Evolutionary conservation across 2,329 filamentous ascomycete genomes (phyloP).

Genomic region (Lecanicillium sp.): DNA sequence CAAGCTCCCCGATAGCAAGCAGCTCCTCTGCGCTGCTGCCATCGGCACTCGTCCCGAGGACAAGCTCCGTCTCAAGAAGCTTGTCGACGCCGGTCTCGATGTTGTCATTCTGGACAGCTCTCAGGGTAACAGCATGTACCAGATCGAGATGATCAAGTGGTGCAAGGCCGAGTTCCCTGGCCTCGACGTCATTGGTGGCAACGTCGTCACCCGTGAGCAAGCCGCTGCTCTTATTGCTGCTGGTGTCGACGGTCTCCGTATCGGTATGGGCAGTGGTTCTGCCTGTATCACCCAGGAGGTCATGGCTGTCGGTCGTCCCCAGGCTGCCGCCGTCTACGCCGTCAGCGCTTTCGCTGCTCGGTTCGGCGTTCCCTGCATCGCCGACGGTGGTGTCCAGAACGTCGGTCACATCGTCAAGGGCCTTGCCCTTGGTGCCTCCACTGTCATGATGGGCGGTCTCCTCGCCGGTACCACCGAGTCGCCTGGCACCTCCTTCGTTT

Average conservation of each 20-base stretch:
- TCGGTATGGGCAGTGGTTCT: slow-evolving; percentile 97
- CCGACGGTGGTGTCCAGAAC: slow-evolving; percentile 96
- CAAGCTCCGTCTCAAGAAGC: slow-evolving; percentile 75
- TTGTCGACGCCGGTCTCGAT: slow-evolving; percentile 92
- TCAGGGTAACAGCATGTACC: slow-evolving; percentile 98
- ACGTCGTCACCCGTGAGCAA: slow-evolving; percentile 96
- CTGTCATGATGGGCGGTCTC: slow-evolving; percentile 99
- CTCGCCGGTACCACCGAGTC: slow-evolving; percentile 96
- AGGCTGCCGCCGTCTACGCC: slow-evolving; percentile 87
- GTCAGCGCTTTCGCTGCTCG: slow-evolving; percentile 83
- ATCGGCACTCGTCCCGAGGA: slow-evolving; percentile 95
- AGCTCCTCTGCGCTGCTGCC: slow-evolving; percentile 89
- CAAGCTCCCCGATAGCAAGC: slow-evolving; percentile 94
- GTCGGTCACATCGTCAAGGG: slow-evolving; percentile 99
- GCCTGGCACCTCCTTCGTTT: slow-evolving; percentile 93
- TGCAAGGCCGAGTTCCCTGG: slow-evolving; percentile 80
- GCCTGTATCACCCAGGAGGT: slow-evolving; percentile 99
- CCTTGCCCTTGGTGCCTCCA: slow-evolving; percentile 85
- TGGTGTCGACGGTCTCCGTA: slow-evolving; percentile 91
- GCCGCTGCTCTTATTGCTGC: slow-evolving; percentile 87
- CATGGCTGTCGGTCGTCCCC: slow-evolving; percentile 96
- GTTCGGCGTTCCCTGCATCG: slow-evolving; percentile 96
- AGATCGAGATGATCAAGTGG: slow-evolving; percentile 97
- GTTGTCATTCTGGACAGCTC: slow-evolving; percentile 94
- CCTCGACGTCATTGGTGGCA: slow-evolving; percentile 94